Evolutionary conservation across 2,329 filamentous ascomycete genomes (phyloP).

Genomic region (Verticillium klebahnii): DNA sequence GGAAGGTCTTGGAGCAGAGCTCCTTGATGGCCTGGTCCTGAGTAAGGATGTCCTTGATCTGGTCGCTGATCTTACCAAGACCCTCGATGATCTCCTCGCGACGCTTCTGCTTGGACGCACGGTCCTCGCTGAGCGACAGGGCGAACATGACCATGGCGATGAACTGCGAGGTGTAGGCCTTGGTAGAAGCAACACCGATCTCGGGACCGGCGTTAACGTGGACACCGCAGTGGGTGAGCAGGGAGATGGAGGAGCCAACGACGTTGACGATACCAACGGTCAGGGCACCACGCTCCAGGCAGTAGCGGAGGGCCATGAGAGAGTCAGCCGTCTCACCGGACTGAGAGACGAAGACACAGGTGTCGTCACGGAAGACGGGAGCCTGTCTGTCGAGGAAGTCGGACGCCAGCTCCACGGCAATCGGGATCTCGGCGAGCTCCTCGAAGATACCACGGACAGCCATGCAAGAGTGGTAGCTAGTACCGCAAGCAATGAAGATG

Average conservation of each 20-base stretch:
- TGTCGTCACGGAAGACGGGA: slow-evolving; percentile 98
- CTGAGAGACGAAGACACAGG: slow-evolving; percentile 97
- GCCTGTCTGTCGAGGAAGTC: slow-evolving; percentile 97
- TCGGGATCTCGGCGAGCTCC: slow-evolving; percentile 96
- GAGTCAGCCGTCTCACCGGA: slow-evolving; percentile 98
- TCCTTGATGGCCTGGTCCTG: slow-evolving; percentile 93
- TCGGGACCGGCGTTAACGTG: slow-evolving; percentile 99
- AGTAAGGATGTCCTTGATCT: slow-evolving; percentile 88
- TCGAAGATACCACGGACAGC: slow-evolving; percentile 97
- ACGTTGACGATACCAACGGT: slow-evolving; percentile 99
- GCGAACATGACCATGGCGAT: slow-evolving; percentile 99
- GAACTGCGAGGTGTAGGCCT: slow-evolving; percentile 99
- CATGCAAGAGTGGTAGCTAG: slow-evolving; percentile 99
- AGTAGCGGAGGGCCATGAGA: slow-evolving; percentile 94
- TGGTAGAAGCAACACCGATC: slow-evolving; percentile 98
- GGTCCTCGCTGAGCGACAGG: slow-evolving; percentile 91
- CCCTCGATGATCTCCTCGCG: slow-evolving; percentile 96
- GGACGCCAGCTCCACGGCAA: slow-evolving; percentile 92
- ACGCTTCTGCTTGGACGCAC: slow-evolving; percentile 86
- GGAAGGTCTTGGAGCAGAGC: slow-evolving; percentile 86
- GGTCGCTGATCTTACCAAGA: slow-evolving; percentile 77
- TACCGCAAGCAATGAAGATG: slow-evolving; percentile 98
- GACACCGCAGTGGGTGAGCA: slow-evolving; percentile 98
- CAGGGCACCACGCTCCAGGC: slow-evolving; percentile 92
- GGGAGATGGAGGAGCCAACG: slow-evolving; percentile 95